These are phyloP conservation scores for Rhipidocladum racemiflorum DNA, from an alignment of 176 grass and related monocot species.

Conservation along the genomic window DNA sequence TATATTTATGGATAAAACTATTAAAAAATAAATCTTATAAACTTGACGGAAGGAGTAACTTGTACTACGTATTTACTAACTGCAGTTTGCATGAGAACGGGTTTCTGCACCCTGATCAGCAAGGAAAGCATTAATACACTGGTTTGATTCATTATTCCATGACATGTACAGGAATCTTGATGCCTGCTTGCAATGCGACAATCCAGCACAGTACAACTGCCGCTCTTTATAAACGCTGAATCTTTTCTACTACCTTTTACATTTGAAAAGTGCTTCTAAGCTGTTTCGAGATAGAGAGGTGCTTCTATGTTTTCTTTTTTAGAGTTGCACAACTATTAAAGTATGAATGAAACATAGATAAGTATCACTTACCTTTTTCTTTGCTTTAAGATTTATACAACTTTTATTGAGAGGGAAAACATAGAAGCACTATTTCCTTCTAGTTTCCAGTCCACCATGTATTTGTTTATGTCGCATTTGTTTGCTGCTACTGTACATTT, in stretches of 20 bases:
- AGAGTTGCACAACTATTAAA: too few relatives aligned
- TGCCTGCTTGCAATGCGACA: slow-evolving; percentile 36
- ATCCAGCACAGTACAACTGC: slow-evolving; percentile 13
- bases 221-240: neutral
- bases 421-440: too few relatives aligned
- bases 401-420: too few relatives aligned
- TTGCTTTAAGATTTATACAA: too few relatives aligned
- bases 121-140: slow-evolving; percentile 35
- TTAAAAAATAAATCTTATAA: too few relatives aligned
- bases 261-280: neutral
- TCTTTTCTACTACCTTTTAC: neutral
- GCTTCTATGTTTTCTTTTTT: too few relatives aligned
- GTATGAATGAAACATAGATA: too few relatives aligned
- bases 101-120: slow-evolving; percentile 31
- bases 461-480: slow-evolving; percentile 5
- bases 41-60: too few relatives aligned
- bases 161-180: slow-evolving; percentile 44
- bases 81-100: slow-evolving; percentile 27
- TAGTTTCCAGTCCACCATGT: neutral
- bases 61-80: slow-evolving; percentile 21
- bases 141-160: slow-evolving; percentile 54
- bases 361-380: too few relatives aligned
- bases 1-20: too few relatives aligned
- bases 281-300: too few relatives aligned
- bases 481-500: slow-evolving; percentile 21